Evolutionary conservation across 352 stramenopile genomes (phyloP), one percentile per base, ranked within the genome.

Genomic region (Phytophthora pistaciae): DNA sequence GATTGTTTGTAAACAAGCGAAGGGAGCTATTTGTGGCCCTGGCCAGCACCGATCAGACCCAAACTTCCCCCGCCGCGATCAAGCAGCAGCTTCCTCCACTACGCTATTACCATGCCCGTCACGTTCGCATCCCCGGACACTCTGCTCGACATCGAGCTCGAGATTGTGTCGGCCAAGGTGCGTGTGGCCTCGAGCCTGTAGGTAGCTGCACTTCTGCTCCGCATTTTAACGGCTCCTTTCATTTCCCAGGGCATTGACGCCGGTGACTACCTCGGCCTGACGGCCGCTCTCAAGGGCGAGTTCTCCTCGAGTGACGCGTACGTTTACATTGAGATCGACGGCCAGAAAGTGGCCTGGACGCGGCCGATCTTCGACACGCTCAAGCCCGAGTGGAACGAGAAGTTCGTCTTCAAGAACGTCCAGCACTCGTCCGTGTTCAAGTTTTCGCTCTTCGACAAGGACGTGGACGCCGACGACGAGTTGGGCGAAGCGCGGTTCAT

Each of bases 231-330:
- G 18, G 18, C 6, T 44, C 5, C 23, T n/a, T 46, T 18, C 8
- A 6, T 60, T 8, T 36, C 52, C 10, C 25, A 79, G 64, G 63
- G 52, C 49, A 80, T 80, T 25, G 50, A 46, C 9, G 69, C 65
- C 16, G 70, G 74, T 4, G 74, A 80, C 50, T 73, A 69, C 54
- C 49, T 78, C 20, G 70, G 66, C 38, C 36, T 77, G 36, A 64
- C 31, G 8, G 68, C 70, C 7, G 60, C 60, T 14, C 56, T 60
- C 16, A 56, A 70, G 29, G 74, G 74, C 40, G 60, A 64, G 11
- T 13, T 78, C 1, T 73, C 59, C 38, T 80, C 74, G 27, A 80
- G 74, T 31, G 74, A 80, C 48, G 74, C 74, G 21, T 80, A 80
- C 54, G 66, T 58, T 6, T 29, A 54, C 13, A 80, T 80, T 11